Base-by-base conservation (phyloP, 495 filamentous ascomycete species). In the Penicillium argentinense region DNA sequence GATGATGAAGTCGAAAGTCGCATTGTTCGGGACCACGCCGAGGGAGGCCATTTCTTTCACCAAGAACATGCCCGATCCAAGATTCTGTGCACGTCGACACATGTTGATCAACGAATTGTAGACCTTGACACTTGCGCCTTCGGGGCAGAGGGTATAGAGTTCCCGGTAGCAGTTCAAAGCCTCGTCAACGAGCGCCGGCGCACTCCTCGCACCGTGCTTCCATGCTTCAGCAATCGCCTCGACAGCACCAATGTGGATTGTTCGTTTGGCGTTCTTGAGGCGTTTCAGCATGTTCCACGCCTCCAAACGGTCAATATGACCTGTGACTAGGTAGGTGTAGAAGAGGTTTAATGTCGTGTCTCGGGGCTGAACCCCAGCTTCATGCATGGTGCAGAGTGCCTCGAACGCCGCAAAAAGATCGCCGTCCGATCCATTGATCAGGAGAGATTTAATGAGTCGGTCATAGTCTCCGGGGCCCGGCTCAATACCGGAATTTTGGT, bases 401-500 rank as follows among this genome's bases (percentile, higher is more conserved):
- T 77, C 71, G 18, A 89, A 77, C 1, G 79, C 80, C 26, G 74
- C 71, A 23, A 50, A 57, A 8, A 87, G 47, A 43, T 85, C 78
- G 1, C 17, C 16, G 2, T 21, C 17, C 4, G 33, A 19, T 12
- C 73, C 74, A 4, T 66, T 61, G n/a, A 54, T 59, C n/a, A 77
- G 62, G 59, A 95, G 86, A 25, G 82, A 73, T 44, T 86, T 79
- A 14, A 91, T 59, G 12, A 96, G 74, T 22, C 79, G 73, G 62
- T 91, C 88, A 67, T 93, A 96, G 58, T 96, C 87, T 38, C 84
- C 75, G 4, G 73, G 51, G 3, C 73, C 64, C 22, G 88, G 73
- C 26, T 71, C 62, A 16, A 76, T 61, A 1, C 71, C 76, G 11
- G 80, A 73, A 3, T 74, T 66, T 43, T 50, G 42, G 2, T 80